Base-by-base conservation (phyloP, 2,329 filamentous ascomycete species). In the Pestalotiopsis sp. region DNA sequence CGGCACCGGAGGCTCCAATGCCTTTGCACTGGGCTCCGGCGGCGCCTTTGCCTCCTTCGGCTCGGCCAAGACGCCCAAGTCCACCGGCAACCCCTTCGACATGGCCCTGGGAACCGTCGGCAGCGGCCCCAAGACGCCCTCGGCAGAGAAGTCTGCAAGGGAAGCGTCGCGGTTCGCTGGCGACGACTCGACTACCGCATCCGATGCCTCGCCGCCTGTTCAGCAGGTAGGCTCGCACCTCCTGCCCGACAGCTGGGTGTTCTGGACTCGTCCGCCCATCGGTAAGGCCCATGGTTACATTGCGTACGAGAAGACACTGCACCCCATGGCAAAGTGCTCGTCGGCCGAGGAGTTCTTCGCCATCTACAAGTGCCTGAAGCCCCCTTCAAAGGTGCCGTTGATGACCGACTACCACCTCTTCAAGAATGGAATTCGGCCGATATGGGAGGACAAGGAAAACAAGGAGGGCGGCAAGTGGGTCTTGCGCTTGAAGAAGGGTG, bases 351-450 rank as follows among this genome's bases (percentile, higher is more conserved):
- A 96, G 68, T 98, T 99, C 78, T 98, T 94, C 89, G 86, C 89
- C 61, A 90, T 97, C 48, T 98, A 97, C 78, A 85, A 88, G 66
- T 94, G 98, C 79, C 86, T 99, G 61, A 97, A 97, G 82, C 89
- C 92, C 35, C 96, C 97, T 2, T 98, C 94, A 44, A 84, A 87
- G 40, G 85, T 99, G 68, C 95, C 95, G 6, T 91, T 95, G 4
- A 95, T 98, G 38, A 98, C 94, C 26, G 96, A 99, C 81, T 99
- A 98, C 78, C 96, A 99, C 79, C 91, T 99, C 69, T 99, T 99
- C 85, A 97, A 96, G 81, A 94, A 96, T 77, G 95, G 94, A 66
- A 94, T 99, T 70, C 90, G 96, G 69, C 96, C 96, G 24, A 96
- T 99, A 74, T 99, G 96, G 96, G 96, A 99, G 80, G 96, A 99